Evolutionary conservation across 306 rosid genomes (phyloP).

Genomic region (Prunus campanulata): DNA sequence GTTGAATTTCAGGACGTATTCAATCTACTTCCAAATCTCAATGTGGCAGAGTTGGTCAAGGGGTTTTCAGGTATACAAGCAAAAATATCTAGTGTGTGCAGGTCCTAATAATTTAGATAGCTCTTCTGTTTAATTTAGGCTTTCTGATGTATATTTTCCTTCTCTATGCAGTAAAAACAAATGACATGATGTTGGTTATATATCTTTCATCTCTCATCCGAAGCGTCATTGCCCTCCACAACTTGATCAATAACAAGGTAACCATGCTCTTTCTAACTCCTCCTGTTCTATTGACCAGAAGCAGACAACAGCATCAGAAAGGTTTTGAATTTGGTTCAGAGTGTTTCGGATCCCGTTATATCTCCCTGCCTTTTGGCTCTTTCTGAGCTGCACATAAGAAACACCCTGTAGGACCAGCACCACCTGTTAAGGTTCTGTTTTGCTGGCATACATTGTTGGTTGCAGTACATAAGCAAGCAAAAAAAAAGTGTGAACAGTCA

Average conservation of each 20-base stretch:
- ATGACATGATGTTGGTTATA: constrained; percentile 64
- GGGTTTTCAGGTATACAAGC: constrained; percentile 43
- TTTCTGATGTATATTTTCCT: not conserved
- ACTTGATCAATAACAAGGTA: constrained; percentile 70
- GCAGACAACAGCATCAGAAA: not conserved
- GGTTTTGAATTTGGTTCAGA: not conserved
- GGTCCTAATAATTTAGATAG: not conserved
- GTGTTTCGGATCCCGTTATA: not conserved
- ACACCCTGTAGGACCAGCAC: not conserved
- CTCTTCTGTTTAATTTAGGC: not conserved
- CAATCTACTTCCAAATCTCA: constrained; percentile 61
- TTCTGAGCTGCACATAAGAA: not conserved
- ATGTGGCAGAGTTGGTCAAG: constrained; percentile 52
- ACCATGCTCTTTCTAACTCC: not conserved
- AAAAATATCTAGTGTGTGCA: not conserved
- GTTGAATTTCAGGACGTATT: constrained; percentile 48
- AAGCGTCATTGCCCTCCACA: constrained; percentile 64
- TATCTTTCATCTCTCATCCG: constrained; percentile 65
- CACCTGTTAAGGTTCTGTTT: not conserved
- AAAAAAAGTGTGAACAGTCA: not conserved
- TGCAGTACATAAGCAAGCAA: not conserved
- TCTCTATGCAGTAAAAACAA: constrained; percentile 55
- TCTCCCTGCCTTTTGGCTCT: not conserved
- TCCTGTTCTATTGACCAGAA: not conserved
- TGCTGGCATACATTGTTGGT: not conserved